Conservation (phyloP, 257 asterid genomes). For the Solanum dulcamara region DNA sequence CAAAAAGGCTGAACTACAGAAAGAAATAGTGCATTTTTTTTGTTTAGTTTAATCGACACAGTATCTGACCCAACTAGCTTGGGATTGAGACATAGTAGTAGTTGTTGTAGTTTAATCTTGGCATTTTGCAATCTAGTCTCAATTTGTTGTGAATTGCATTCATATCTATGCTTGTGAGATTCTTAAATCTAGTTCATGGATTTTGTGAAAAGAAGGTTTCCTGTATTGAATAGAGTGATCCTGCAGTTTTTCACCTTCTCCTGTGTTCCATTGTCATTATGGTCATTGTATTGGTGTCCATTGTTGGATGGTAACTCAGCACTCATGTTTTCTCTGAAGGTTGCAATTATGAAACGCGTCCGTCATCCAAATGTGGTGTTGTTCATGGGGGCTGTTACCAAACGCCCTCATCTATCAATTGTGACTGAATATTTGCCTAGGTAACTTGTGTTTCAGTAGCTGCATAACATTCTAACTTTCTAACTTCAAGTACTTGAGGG, state of each 20-base stretch:
- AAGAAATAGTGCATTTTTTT: neutral
- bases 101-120: neutral
- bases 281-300: neutral
- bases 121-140: neutral
- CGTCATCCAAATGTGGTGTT: conserved; percentile 97
- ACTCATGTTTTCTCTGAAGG: conserved; percentile 31
- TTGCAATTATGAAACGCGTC: conserved; percentile 92
- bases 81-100: neutral
- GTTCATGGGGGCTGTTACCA: conserved; percentile 97
- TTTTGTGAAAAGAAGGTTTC: neutral
- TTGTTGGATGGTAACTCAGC: neutral
- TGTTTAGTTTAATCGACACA: neutral
- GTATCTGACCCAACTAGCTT: neutral
- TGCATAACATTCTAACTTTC: neutral
- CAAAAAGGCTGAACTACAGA: neutral
- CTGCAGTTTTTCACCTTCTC: neutral
- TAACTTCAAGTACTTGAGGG: neutral
- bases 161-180: neutral
- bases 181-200: neutral
- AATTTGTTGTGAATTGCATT: neutral
- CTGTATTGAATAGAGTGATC: neutral
- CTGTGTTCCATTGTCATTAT: neutral
- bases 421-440: conserved; percentile 96
- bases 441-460: conserved; percentile 18
- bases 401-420: conserved; percentile 82